Base-by-base conservation (phyloP, 2,329 filamentous ascomycete species). In the Aspergillus tamarii region DNA sequence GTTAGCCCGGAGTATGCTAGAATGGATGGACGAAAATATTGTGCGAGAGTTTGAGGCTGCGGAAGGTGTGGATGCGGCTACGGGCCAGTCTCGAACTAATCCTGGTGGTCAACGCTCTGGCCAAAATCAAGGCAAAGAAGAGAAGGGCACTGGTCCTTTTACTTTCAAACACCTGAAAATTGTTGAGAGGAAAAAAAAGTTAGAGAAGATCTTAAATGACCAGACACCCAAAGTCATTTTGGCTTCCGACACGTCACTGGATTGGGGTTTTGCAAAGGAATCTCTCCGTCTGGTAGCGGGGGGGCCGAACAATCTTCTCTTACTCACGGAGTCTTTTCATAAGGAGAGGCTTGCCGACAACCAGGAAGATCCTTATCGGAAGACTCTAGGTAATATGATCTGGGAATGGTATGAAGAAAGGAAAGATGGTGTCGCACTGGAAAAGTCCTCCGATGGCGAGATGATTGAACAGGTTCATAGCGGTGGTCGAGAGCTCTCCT, bases 11-110 rank as follows among this genome's bases (percentile, higher is more conserved):
- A 97, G 94, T 76, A 96, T 99, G 92, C 83, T 99, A 36, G 95
- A 99, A 75, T 99, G 95, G 95, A 98, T 99, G 94, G 94, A 98
- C 74, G 94, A 97, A 73, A 90, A 89, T 63, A 96, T 99, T 64
- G 91, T 96, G 48, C 89, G 93, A 60, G 94, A 98, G 72, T 96
- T 97, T 66, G 94, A 97, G 75, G 88, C 90, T 19, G 83, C 78
- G 1, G 78, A 81, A 63, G 78, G 79, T 41, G 76, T 74, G 28
- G 79, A 81, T 61, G 73, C 72, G 58, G 70, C 71, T 8, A 69
- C 71, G 11, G 72, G 73, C n/a, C 78, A 80, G 64, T 66, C 69
- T 12, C 74, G 77, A 41, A 73, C 70, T 67, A 80, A 76, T 66
- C 80, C 76, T 60, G 81, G 81, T 55, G 80, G 76, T 32, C 83